Base-by-base conservation (phyloP, 2,329 filamentous ascomycete species). In the Allantophomopsis lycopodina region DNA sequence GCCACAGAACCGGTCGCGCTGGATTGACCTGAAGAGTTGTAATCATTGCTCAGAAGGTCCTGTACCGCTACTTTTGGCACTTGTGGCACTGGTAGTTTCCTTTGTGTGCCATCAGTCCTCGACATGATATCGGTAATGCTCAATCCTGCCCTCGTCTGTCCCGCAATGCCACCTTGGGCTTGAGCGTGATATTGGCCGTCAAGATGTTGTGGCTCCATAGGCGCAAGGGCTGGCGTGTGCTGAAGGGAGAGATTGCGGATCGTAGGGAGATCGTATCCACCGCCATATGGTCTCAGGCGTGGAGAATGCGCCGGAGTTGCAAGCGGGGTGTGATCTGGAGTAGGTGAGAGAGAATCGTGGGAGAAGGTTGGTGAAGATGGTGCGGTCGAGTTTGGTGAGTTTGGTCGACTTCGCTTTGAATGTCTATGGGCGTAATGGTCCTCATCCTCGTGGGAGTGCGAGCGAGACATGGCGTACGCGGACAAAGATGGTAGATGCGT, bases 241-340 rank as follows among this genome's bases (percentile, higher is more conserved):
- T 68, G 62, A 40, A 75, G 57, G 20, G 68, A 68, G 40, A 78
- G 58, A 48, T 71, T 72, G 42, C 91, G 80, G 51, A 98, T 77
- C 34, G 84, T 86, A 23, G 91, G 89, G 40, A 96, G 69, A 59
- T 95, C 88, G 51, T 89, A 71, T 48, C 82, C 78, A 48, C 67
- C 70, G 45, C 71, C 66, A 41, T 71, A 68, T 3, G 89, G 85
- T 44, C 88, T 75, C 49, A 98, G 70, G 34, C 91, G 84, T 38
- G 91, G 91, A 14, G 88, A 95, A 61, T 96, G 91, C 34, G 88
- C 89, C 4, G 89, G 89, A 5, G 89, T 98, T 20, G 88, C 89
- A 41, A 96, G 77, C n/a, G 89, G 89, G n/a, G 91, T 96, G 66
- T 95, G 88, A 55, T 96, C 89, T 10, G 89, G 91, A 2, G 89